Evolutionary conservation across 352 stramenopile species (phyloP), one percentile per base, ranked within the genome.

Genomic region (Phytophthora litchii): DNA sequence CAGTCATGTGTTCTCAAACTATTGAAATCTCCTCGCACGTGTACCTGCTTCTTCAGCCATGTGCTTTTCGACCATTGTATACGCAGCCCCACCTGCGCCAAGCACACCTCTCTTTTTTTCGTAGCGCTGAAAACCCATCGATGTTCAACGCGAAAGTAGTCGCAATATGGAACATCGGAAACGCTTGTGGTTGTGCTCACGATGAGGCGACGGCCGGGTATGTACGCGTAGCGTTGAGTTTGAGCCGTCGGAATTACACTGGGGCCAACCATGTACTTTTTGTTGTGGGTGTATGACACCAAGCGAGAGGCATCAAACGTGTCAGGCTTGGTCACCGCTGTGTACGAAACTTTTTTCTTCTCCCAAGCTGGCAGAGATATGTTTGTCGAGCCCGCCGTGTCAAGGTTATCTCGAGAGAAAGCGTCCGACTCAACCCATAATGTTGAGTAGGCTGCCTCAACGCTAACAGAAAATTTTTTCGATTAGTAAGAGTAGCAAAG

Each of bases 231-330:
- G 17, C 84, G 76, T 52, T 94, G 83, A 7, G 74, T 78, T 53
- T 94, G 84, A 13, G 60, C 61, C 1, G 86, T 95, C 1, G 86
- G 86, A 47, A 95, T 94, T 31, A 68, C 64, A 48, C 83, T 91
- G 0, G 86, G 84, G 0, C 86, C 86, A 14, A 95, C 80, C 64
- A 95, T 91, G 56, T 94, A 94, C 61, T 95, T 94, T 59, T 95
- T 95, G 74, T 95, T 92, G 76, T 92, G 84, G 1, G 64, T 83
- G 52, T 87, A 92, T 4, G 66, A 72, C 1, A 93, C 78, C 6
- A 64, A 46, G 0, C 87, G 76, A 45, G 71, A 74, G 16, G 64
- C 80, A 45, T 91, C 65, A 45, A 94, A 93, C 5, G 46, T 83
- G 32, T 94, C 84, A 1, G 76, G 47, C 7, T 71, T 88, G 8